phyloP scores from a whole-genome alignment of 2,329 filamentous ascomycete species.

The Remersonia thermophila region DNA sequence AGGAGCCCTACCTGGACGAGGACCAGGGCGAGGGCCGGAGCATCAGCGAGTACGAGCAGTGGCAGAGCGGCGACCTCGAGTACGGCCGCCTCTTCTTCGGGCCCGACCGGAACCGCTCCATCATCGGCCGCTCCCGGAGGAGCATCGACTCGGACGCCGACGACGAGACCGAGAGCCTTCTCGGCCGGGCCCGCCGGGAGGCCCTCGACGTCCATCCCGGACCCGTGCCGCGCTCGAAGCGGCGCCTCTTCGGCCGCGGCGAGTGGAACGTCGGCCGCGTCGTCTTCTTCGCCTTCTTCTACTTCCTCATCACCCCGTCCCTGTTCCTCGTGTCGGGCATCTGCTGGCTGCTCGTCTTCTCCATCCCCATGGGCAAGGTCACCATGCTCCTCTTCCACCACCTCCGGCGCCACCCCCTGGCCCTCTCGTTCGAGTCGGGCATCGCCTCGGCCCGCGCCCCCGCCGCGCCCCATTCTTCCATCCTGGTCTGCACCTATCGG shows the following conservation, averaged over 20 bases:
- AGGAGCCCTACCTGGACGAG: constrained; percentile 88
- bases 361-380: constrained; percentile 96
- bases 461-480: constrained; percentile 65
- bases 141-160: constrained; percentile 75
- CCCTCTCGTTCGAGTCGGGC: constrained; percentile 86
- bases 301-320: constrained; percentile 76
- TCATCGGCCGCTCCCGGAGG: constrained; percentile 74
- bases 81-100: constrained; percentile 95
- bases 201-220: constrained; percentile 25
- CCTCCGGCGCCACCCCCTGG: constrained; percentile 80
- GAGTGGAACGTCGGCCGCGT: constrained; percentile 92
- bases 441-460: constrained; percentile 58
- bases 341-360: constrained; percentile 96
- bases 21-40: constrained; percentile 92
- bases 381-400: constrained; percentile 84
- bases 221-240: constrained; percentile 45
- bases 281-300: constrained; percentile 94
- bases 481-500: constrained; percentile 91
- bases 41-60: constrained; percentile 97
- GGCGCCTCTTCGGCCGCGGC: constrained; percentile 83
- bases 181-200: constrained; percentile 48
- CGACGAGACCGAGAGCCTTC: constrained; percentile 79
- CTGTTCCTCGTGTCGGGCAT: constrained; percentile 75
- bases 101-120: constrained; percentile 61
- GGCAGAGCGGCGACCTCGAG: constrained; percentile 95